These are phyloP conservation scores for Beverwykella pulmonaria DNA, from an alignment of 495 filamentous ascomycete genomes.

Conservation along the genomic window DNA sequence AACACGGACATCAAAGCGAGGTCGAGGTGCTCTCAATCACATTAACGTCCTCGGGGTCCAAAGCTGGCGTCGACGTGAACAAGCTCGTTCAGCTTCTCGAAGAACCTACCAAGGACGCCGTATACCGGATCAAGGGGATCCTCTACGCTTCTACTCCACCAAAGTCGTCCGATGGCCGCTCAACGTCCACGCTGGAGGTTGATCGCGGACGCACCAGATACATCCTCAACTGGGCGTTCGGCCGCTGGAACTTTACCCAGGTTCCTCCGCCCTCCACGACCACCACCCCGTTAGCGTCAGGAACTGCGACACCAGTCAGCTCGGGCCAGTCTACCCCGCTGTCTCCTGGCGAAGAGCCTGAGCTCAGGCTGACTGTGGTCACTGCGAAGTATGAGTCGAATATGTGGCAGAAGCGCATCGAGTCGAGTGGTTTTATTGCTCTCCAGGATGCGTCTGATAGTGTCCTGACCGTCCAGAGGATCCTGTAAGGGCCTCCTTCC, in stretches of 20 bases:
- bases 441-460: slow-evolving; percentile 25
- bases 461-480: slow-evolving; percentile 26
- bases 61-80: slow-evolving; percentile 59
- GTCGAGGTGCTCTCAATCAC: slow-evolving; percentile 86
- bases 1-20: slow-evolving; percentile 68
- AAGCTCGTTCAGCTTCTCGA: slow-evolving; percentile 69
- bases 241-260: slow-evolving; percentile 83
- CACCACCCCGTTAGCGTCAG: slow-evolving; percentile 36
- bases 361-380: slow-evolving; percentile 80
- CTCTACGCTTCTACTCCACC: slow-evolving; percentile 62
- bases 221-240: slow-evolving; percentile 98
- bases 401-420: slow-evolving; percentile 72
- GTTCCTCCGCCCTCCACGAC: slow-evolving; percentile 46
- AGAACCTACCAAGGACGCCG: slow-evolving; percentile 79
- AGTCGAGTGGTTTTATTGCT: slow-evolving; percentile 28
- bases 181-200: slow-evolving; percentile 16
- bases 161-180: slow-evolving; percentile 60
- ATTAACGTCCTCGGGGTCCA: slow-evolving; percentile 51
- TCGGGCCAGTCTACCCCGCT: slow-evolving; percentile 40
- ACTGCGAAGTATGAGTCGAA: slow-evolving; percentile 79
- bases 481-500: slow-evolving; percentile 2
- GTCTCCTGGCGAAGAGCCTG: slow-evolving; percentile 45
- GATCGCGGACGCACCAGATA: slow-evolving; percentile 53
- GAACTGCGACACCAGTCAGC: slow-evolving; percentile 42
- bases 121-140: slow-evolving; percentile 94